Percentiles rank a stretch among this genome's conserved stretches.
Conservation (phyloP, 345 rosid species). For the Microcos paniculata region DNA sequence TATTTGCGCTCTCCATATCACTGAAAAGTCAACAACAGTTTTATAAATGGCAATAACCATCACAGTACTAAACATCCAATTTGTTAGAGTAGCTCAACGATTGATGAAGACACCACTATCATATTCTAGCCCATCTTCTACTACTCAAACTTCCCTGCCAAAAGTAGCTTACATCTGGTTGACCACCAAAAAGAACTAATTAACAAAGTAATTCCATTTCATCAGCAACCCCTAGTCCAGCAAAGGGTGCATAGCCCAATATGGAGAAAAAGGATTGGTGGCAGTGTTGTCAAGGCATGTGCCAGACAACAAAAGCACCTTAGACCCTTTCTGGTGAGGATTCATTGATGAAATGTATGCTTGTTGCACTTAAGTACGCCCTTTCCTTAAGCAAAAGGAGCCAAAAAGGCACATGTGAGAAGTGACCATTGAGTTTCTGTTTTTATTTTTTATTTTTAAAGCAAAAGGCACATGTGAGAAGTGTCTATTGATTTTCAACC, state of each 20-base stretch:
- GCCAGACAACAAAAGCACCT: too few species aligned
- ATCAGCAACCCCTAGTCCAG: background rate
- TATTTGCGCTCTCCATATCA: slow-evolving; percentile 58
- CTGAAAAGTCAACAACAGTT: slow-evolving; percentile 41
- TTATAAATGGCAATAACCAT: slow-evolving; percentile 11
- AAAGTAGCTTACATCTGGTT: background rate
- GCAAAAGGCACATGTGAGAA: too few species aligned
- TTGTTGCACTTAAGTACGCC: too few species aligned
- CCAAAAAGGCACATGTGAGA: too few species aligned
- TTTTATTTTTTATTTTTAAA: too few species aligned
- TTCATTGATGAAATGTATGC: too few species aligned
- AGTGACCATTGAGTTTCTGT: too few species aligned
- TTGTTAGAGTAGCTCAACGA: background rate
- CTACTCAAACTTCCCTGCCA: background rate
- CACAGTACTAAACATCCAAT: background rate
- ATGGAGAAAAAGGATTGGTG: too few species aligned
- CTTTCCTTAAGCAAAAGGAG: too few species aligned
- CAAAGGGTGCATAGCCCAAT: background rate
- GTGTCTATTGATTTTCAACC: too few species aligned
- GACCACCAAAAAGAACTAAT: background rate
- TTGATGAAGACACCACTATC: background rate
- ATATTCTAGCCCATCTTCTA: background rate
- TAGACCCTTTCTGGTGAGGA: too few species aligned
- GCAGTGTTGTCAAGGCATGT: too few species aligned
- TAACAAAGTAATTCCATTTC: background rate